Evolutionary conservation across 164 flowering plant genomes (phyloP).

Genomic region (Litsea cubeba): DNA sequence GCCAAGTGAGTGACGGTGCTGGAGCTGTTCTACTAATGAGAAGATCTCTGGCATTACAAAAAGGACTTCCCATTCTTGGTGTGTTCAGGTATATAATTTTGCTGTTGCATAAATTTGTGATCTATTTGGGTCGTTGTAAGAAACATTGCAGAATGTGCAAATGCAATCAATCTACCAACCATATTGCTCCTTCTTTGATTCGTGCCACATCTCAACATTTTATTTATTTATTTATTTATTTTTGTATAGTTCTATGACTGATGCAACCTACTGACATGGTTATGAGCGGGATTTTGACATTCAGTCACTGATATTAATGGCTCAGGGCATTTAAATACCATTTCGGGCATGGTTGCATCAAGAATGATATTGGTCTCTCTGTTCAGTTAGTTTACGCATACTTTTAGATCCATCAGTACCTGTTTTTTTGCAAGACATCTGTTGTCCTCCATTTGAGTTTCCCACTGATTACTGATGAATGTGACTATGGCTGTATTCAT

Average conservation of each 20-base stretch:
- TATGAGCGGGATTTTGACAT: neutral
- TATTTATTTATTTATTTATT: too few relatives aligned
- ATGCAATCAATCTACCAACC: neutral
- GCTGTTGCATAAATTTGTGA: neutral
- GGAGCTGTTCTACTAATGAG: constrained; percentile 96
- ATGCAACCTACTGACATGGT: neutral
- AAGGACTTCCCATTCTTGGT: constrained; percentile 91
- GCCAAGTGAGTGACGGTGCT: constrained; percentile 99
- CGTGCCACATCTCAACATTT: neutral
- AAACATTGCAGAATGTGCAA: neutral
- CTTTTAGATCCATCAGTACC: neutral
- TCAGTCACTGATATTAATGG: neutral
- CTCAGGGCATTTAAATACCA: neutral
- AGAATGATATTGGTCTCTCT: neutral
- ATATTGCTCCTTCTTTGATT: neutral
- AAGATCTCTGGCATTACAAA: constrained; percentile 76
- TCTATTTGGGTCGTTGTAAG: neutral
- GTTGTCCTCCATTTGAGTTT: neutral
- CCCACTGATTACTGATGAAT: neutral
- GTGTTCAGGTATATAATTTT: constrained; percentile 64
- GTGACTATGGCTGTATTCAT: too few relatives aligned
- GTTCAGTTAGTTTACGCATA: neutral
- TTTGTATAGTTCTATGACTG: neutral
- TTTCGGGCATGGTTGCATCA: neutral
- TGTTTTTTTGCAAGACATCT: neutral